Percentiles rank a stretch among this genome's conserved stretches.
Conservation (phyloP, 2,329 filamentous ascomycete species). For the Alternaria tenuissima region DNA sequence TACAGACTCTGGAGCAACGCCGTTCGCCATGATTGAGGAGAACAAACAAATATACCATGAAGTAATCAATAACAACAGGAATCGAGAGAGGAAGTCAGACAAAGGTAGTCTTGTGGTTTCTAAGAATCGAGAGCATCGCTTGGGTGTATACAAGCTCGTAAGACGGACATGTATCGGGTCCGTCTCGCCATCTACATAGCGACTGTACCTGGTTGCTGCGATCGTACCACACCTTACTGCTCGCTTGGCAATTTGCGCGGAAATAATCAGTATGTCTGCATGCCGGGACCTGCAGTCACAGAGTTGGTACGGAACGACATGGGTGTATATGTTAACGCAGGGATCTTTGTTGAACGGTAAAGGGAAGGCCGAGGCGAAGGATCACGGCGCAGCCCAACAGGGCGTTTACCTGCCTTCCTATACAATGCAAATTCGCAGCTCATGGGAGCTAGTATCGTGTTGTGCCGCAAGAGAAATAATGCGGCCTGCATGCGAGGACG, state of each 20-base stretch:
- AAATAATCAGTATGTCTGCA: conserved; percentile 3
- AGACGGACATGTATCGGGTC: conserved; percentile 1
- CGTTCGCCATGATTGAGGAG: conserved; percentile 10
- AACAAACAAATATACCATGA: not conserved
- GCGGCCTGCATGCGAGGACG: not conserved
- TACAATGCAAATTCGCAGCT: not conserved
- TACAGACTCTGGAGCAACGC: conserved; percentile 18
- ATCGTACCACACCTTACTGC: conserved; percentile 4
- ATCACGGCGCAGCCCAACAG: not conserved
- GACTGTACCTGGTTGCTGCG: conserved; percentile 5
- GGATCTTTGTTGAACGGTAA: conserved; percentile 1
- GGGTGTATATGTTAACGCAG: conserved; percentile 3
- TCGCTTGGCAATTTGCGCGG: conserved; percentile 3
- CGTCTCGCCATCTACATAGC: conserved; percentile 2
- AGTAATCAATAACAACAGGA: not conserved
- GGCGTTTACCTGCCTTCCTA: not conserved
- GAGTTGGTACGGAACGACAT: not conserved
- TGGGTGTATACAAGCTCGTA: not conserved
- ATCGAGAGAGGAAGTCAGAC: not conserved
- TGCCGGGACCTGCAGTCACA: conserved; percentile 5
- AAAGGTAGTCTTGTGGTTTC: not conserved
- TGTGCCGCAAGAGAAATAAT: not conserved
- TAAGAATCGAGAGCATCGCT: not conserved
- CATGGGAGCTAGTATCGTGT: not conserved
- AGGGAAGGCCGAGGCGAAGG: conserved; percentile 3